phyloP scores from a whole-genome alignment of 2,329 filamentous ascomycete genomes.

The Plectosphaerella cucumerina region DNA sequence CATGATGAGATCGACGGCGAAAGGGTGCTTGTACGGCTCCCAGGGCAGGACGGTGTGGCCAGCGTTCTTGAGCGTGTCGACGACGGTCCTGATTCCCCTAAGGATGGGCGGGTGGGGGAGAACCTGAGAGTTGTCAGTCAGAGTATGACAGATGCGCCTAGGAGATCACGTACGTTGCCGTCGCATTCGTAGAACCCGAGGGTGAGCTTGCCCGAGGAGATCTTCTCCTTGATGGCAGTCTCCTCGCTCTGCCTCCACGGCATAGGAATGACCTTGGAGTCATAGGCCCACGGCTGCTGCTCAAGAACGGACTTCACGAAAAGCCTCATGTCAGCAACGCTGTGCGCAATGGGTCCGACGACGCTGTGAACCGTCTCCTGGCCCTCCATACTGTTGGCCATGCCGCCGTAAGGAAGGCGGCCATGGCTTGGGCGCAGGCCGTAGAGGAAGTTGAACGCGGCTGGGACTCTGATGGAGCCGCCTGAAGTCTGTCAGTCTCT shows the following conservation, averaged over 20 bases:
- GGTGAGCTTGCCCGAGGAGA: conserved; percentile 16
- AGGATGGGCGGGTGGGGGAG: conserved; percentile 31
- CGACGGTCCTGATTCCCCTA: conserved; percentile 22
- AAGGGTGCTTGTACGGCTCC: conserved; percentile 23
- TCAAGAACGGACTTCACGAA: conserved; percentile 24
- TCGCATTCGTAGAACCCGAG: conserved; percentile 28
- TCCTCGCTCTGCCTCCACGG: conserved; percentile 28
- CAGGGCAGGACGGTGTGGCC: conserved; percentile 25
- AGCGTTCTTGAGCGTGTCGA: conserved; percentile 16
- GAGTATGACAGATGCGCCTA: neutral
- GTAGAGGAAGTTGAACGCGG: conserved; percentile 25
- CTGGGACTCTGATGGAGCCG: conserved; percentile 24
- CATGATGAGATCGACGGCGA: conserved; percentile 18
- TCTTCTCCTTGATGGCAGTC: conserved; percentile 16
- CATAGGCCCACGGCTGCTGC: conserved; percentile 28
- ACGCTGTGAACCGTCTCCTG: conserved; percentile 27
- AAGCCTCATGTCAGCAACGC: conserved; percentile 14
- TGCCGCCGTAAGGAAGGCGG: conserved; percentile 23
- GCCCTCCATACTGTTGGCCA: conserved; percentile 29
- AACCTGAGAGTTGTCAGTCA: conserved; percentile 12
- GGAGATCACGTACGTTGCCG: conserved; percentile 7
- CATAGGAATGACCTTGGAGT: conserved; percentile 28
- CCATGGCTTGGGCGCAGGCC: conserved; percentile 17
- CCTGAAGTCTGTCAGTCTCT: conserved; percentile 11
- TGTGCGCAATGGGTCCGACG: conserved; percentile 25